Evolutionary conservation across 495 filamentous ascomycete genomes (phyloP).

Genomic region (Aspergillus mulundensis): DNA sequence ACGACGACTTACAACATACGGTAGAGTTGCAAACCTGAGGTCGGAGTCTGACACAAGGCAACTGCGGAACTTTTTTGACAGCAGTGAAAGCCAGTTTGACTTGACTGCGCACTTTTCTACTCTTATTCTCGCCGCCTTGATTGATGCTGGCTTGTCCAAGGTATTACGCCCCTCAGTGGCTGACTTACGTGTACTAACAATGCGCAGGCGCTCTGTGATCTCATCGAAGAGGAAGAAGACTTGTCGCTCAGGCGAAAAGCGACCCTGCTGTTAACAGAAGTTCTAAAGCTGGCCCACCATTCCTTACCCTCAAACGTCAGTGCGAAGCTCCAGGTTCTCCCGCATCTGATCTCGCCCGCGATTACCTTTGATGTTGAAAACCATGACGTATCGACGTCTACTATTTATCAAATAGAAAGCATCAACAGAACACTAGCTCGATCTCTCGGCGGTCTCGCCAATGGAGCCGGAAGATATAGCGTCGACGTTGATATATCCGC

Average conservation of each 20-base stretch:
- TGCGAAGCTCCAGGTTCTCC: constrained; percentile 75
- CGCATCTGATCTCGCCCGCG: constrained; percentile 73
- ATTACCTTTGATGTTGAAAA: constrained; percentile 63
- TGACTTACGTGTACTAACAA: constrained; percentile 13
- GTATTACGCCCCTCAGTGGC: constrained; percentile 36
- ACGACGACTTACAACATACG: constrained; percentile 87
- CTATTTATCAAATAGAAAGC: constrained; percentile 96
- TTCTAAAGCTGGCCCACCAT: constrained; percentile 80
- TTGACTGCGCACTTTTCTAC: constrained; percentile 92
- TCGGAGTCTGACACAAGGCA: constrained; percentile 50
- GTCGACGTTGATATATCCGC: constrained; percentile 45
- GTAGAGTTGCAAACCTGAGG: constrained; percentile 84
- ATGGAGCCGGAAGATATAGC: constrained; percentile 37
- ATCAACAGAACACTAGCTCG: constrained; percentile 91
- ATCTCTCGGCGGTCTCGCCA: constrained; percentile 47
- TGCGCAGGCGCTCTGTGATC: constrained; percentile 52
- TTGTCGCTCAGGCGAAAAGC: constrained; percentile 80
- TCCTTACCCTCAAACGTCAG: constrained; percentile 77
- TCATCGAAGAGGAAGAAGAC: constrained; percentile 69
- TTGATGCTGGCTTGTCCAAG: constrained; percentile 75
- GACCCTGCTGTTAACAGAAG: constrained; percentile 83
- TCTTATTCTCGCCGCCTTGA: constrained; percentile 77
- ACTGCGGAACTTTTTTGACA: constrained; percentile 47
- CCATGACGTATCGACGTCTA: constrained; percentile 75
- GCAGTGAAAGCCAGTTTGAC: constrained; percentile 67